Evolutionary conservation across 345 rosid genomes (phyloP), one percentile per base, ranked within the genome.

Genomic region (Linum lewisii): DNA sequence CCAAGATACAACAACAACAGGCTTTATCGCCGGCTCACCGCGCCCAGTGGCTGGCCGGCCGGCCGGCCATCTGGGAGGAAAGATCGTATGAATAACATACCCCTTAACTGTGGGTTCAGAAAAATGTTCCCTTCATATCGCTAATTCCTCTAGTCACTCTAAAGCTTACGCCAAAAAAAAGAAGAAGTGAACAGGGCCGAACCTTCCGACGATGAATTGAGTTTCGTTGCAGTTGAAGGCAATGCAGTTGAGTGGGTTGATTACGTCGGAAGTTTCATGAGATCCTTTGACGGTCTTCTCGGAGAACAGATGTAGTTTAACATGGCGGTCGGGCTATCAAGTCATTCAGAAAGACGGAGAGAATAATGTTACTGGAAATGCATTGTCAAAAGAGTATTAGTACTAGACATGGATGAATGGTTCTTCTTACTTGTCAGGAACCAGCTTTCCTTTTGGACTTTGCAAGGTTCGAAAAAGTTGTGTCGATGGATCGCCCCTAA

Each of bases 241-340:
- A 49, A 38, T 66, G 34, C n/a, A 19, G 21, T 65, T 25, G 1
- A n/a, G n/a, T n/a, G n/a, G n/a, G n/a, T n/a, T 32, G 19, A 52
- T 70, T 62, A 92, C 50, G 65, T 84, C 67, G 60, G 81, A 66
- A 74, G 70, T 72, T 63, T 78, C 73, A 64, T 56, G 76, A 54
- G 59, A 66, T 69, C 69, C 67, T 72, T 73, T 69, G 57, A 74
- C 67, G 55, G 44, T 69, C 81, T 83, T 79, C 69, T 84, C 74
- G 88, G 76, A 68, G 78, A 80, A 71, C 79, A 79, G 69, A 79
- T 78, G 73, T 71, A 68, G 70, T 60, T 42, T 42, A 11, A 73
- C 69, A 61, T 70, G 68, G 75, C 69, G 79, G 81, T 77, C 72
- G 69, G 71, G 52, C 64, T 59, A 32, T 66, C 59, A 66, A 42